phyloP scores from a whole-genome alignment of 2,329 filamentous ascomycete species.

The Trichoderma atroviride region DNA sequence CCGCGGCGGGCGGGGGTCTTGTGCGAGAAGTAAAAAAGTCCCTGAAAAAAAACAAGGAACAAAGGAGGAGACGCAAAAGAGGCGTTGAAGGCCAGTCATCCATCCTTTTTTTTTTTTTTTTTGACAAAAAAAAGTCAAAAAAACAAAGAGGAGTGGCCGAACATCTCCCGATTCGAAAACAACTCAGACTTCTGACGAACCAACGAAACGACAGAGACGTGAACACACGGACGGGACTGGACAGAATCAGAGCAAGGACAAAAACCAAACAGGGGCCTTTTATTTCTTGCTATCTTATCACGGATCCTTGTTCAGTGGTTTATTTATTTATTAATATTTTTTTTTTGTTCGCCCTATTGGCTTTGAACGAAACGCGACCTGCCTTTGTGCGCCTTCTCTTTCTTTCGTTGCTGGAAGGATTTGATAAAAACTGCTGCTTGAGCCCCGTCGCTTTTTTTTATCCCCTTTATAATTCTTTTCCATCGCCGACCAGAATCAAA shows the following conservation, averaged over 20 bases:
- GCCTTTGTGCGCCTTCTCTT: neutral
- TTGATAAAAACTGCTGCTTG: neutral
- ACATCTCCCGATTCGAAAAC: neutral
- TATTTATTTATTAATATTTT: conserved; percentile 1
- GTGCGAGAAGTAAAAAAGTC: neutral
- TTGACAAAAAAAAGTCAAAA: neutral
- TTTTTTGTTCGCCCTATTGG: neutral
- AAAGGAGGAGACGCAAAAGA: neutral
- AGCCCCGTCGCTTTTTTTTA: neutral
- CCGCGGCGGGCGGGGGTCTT: neutral
- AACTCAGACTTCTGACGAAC: neutral
- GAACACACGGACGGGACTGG: neutral
- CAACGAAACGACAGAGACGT: neutral
- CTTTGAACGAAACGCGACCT: neutral
- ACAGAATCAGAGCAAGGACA: neutral
- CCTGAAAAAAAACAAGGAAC: neutral
- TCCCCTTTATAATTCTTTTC: too few species aligned
- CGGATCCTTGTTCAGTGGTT: neutral
- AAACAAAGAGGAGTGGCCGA: neutral
- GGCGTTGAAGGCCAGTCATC: neutral
- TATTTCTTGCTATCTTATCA: neutral
- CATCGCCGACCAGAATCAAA: neutral
- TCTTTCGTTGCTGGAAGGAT: neutral
- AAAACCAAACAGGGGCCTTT: neutral
- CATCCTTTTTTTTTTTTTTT: neutral